Evolutionary conservation across 306 rosid species (phyloP).

Genomic region (Geum urbanum): DNA sequence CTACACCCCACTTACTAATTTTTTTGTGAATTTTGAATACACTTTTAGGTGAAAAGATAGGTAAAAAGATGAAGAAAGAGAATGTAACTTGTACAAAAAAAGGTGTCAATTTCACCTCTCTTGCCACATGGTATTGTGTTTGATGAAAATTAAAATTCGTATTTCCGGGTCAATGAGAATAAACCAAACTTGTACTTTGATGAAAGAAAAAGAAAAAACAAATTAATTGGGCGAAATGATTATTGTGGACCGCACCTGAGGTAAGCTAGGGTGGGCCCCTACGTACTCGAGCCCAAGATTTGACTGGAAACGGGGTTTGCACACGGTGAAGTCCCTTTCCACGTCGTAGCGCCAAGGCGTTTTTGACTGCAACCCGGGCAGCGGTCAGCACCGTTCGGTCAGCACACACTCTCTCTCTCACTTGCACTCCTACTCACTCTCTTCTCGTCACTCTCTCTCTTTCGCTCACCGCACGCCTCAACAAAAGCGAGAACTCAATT

Average conservation of each 20-base stretch:
- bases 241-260: conserved; percentile 31
- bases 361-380: conserved; percentile 83
- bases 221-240: no score
- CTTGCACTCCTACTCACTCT: conserved; percentile 6
- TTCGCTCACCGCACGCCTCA: conserved; percentile 51
- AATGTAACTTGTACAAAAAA: no score
- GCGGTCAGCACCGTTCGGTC: conserved; percentile 52
- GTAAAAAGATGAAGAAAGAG: no score
- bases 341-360: conserved; percentile 59
- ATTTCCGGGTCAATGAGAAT: no score
- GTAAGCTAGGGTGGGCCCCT: conserved; percentile 24
- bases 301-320: conserved; percentile 64
- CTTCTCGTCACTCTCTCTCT: conserved; percentile 22
- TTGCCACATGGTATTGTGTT: no score
- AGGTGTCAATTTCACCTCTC: no score
- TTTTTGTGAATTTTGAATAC: no score
- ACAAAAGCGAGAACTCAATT: conserved; percentile 19
- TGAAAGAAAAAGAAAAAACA: no score
- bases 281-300: conserved; percentile 34
- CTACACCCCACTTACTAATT: no score
- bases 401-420: background rate
- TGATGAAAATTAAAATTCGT: no score
- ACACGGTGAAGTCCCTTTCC: conserved; percentile 86
- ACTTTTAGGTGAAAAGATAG: no score
- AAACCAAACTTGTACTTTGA: no score